These are phyloP conservation scores for Yamadazyma blattariae DNA, from an alignment of 1,139 yeast genomes.

Conservation along the genomic window DNA sequence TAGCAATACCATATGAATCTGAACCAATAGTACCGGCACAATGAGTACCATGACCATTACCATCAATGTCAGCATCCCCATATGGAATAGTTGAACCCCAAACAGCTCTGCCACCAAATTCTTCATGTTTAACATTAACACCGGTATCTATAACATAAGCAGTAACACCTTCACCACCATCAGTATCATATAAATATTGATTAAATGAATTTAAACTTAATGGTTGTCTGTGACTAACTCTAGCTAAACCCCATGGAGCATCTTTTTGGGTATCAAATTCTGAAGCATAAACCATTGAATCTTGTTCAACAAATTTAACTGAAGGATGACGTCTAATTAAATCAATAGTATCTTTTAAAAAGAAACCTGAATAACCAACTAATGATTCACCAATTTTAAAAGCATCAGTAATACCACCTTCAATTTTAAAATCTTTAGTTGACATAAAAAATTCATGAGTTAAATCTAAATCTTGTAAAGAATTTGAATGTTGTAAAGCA, in stretches of 20 bases:
- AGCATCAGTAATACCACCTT: constrained; percentile 60
- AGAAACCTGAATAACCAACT: constrained; percentile 34
- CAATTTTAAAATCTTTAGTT: constrained; percentile 25
- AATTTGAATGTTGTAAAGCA: constrained; percentile 41
- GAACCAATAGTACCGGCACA: constrained; percentile 48
- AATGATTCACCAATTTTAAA: constrained; percentile 25
- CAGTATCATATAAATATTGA: constrained; percentile 34
- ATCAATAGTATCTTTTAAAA: constrained; percentile 25
- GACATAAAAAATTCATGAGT: constrained; percentile 36
- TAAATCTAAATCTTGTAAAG: constrained; percentile 18
- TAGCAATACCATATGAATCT: constrained; percentile 41
- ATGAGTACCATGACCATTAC: constrained; percentile 57
- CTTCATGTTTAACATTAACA: constrained; percentile 37
- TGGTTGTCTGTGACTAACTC: constrained; percentile 43
- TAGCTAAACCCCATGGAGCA: constrained; percentile 40
- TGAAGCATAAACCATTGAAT: constrained; percentile 27
- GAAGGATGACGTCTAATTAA: constrained; percentile 25
- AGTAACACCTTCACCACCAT: constrained; percentile 43
- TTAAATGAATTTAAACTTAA: constrained; percentile 49
- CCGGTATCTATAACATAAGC: constrained; percentile 47
- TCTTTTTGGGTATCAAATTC: constrained; percentile 37
- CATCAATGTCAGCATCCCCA: constrained; percentile 36
- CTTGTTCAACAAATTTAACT: constrained; percentile 37
- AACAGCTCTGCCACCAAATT: constrained; percentile 40
- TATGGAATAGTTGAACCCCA: constrained; percentile 43